Evolutionary conservation across 208 protist species (phyloP), one percentile per base, ranked within the genome.

Genomic region (Porcisia deanei): DNA sequence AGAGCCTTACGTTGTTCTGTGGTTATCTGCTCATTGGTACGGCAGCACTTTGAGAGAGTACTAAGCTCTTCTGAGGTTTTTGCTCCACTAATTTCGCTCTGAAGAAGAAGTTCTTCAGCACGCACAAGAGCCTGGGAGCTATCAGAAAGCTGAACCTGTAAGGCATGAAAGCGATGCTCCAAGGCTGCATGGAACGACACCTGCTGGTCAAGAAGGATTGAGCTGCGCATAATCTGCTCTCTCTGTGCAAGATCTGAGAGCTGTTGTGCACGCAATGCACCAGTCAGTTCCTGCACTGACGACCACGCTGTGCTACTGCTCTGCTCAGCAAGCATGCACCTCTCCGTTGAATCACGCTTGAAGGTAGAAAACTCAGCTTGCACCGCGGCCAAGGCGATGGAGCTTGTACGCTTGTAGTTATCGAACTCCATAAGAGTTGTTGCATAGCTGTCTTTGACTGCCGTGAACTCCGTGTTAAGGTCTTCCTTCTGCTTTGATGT

Each of bases 381-480:
- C 3, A 85, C 8, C 30, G 41, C n/a, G 3, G n/a, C 63, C 0
- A 76, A 45, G 5, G 45, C 70, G 2, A 18, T 77, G 16, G 67
- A 55, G 43, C 25, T 84, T 25, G 25, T 64, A 20, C 52, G 49
- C 59, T 90, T 91, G 75, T 72, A 20, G 47, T 95, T 86, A 49
- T 86, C 88, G 25, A 85, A 71, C 41, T 95, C 91, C 25, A 88
- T 60, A 4, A 95, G 81, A 47, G 89, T 39, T 37, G 79, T 78
- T 4, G 87, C 88, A 57, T 93, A 95, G 65, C 81, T 89, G 45
- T 94, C 89, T 41, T 92, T 89, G 22, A 93, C 66, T 16, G 83
- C 75, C 2, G 25, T 72, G 53, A 92, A 83, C 77, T 94, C 86
- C 39, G 83, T 77, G 30, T 88, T 71, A 5, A 89, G 49, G 30